phyloP scores from a whole-genome alignment of 116 monocot species.

The Zostera marina region DNA sequence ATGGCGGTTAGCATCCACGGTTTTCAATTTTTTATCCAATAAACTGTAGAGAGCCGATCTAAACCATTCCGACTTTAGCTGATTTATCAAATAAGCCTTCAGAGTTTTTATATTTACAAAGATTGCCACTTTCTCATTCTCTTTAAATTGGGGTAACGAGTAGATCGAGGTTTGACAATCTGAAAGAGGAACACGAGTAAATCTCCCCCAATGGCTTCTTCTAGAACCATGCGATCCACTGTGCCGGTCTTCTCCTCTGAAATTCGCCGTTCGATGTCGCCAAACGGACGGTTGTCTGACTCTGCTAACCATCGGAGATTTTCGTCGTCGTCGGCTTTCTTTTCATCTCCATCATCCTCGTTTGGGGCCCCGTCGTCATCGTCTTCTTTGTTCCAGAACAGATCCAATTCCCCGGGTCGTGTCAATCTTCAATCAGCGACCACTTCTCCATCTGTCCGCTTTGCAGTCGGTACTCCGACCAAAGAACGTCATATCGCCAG shows the following conservation, averaged over 20 bases:
- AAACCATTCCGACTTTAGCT: not conserved
- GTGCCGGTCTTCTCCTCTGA: slow-evolving; percentile 15
- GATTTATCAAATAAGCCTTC: not conserved
- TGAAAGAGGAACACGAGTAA: not conserved
- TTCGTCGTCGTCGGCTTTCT: not conserved
- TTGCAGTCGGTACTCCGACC: slow-evolving; percentile 20
- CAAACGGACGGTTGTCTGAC: slow-evolving; percentile 8
- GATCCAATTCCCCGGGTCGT: slow-evolving; percentile 41
- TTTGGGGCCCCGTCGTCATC: not conserved
- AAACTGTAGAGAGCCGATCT: too few species aligned
- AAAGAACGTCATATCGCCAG: slow-evolving; percentile 1
- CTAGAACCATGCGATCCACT: slow-evolving; percentile 17
- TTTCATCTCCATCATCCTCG: not conserved
- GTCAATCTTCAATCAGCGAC: slow-evolving; percentile 25
- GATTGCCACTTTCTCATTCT: not conserved
- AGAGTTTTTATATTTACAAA: not conserved
- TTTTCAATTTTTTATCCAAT: too few species aligned
- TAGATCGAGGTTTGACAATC: slow-evolving; percentile 31
- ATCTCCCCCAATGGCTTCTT: slow-evolving; percentile 5
- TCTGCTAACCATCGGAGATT: not conserved
- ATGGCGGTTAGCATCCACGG: too few species aligned
- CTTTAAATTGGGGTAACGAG: slow-evolving; percentile 30
- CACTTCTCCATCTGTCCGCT: slow-evolving; percentile 18
- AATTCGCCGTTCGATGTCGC: slow-evolving; percentile 10
- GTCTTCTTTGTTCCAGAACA: slow-evolving; percentile 1